Percentiles rank a stretch among this genome's conserved stretches.
These are phyloP conservation scores for Phytophthora sojae DNA, from an alignment of 352 stramenopile species.

Conservation along the genomic window DNA sequence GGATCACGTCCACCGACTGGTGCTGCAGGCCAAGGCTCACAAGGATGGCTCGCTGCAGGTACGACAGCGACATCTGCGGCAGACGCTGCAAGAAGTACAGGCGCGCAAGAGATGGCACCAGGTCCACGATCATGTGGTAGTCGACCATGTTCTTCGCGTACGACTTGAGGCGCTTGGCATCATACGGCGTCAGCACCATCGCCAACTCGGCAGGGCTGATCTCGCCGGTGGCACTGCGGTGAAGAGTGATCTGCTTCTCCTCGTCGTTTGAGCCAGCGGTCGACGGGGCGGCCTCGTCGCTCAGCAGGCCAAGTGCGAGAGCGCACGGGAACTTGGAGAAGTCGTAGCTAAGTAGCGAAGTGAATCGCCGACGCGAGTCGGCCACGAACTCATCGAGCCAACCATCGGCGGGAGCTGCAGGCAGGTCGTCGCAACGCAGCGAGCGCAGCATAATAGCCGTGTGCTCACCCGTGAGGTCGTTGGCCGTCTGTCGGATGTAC, in stretches of 20 bases:
- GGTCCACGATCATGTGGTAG: conserved; percentile 99
- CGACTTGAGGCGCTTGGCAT: conserved; percentile 97
- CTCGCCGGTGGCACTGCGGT: conserved; percentile 77
- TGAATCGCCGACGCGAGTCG: conserved; percentile 95
- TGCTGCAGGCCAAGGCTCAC: conserved; percentile 95
- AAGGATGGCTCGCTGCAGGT: conserved; percentile 96
- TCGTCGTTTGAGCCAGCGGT: conserved; percentile 19
- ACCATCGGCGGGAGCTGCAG: conserved; percentile 76
- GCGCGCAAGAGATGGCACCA: conserved; percentile 94
- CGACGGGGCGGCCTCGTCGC: conserved; percentile 50
- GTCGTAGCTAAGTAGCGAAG: conserved; percentile 93
- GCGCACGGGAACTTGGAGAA: conserved; percentile 93
- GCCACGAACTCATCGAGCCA: conserved; percentile 96
- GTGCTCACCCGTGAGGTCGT: conserved; percentile 99
- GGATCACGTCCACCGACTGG: conserved; percentile 95
- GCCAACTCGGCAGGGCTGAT: conserved; percentile 89
- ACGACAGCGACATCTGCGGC: conserved; percentile 93
- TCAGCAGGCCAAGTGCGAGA: conserved; percentile 93
- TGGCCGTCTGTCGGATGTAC: conserved; percentile 99
- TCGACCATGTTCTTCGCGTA: conserved; percentile 99
- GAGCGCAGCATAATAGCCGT: conserved; percentile 94
- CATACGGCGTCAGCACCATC: conserved; percentile 96
- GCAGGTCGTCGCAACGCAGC: conserved; percentile 80
- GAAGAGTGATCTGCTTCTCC: conserved; percentile 41
- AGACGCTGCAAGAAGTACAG: conserved; percentile 97